These are phyloP conservation scores for Euphorbia pulcherrima DNA, from an alignment of 345 rosid species.

Conservation along the genomic window DNA sequence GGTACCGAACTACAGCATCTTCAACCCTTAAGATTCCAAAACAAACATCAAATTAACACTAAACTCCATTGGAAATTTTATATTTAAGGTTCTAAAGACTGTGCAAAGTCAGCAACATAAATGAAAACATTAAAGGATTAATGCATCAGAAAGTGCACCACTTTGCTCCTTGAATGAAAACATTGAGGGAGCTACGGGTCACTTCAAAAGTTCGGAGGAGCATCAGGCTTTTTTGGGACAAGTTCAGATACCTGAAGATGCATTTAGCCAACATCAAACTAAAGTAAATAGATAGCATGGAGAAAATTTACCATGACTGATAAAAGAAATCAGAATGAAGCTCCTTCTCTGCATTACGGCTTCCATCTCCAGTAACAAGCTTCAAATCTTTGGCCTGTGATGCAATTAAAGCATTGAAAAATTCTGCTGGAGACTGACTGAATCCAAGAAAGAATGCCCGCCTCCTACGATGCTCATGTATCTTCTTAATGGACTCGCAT, in stretches of 20 bases:
- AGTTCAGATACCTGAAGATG: no score
- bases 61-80: no score
- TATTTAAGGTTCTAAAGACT: no score
- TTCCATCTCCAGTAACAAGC: conserved; percentile 48
- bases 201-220: no score
- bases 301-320: conserved; percentile 43
- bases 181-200: no score
- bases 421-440: conserved; percentile 58
- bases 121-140: no score
- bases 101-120: not conserved
- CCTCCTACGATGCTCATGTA: conserved; percentile 46
- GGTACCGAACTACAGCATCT: conserved; percentile 51
- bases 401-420: conserved; percentile 44
- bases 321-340: conserved; percentile 40
- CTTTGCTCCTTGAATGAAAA: no score
- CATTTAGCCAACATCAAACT: no score
- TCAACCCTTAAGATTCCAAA: conserved; percentile 38
- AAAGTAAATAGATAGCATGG: not conserved
- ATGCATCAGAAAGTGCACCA: no score
- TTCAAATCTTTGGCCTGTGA: conserved; percentile 60
- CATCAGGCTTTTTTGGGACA: no score
- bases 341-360: conserved; percentile 37
- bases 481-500: conserved; percentile 41
- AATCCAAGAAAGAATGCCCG: conserved; percentile 56
- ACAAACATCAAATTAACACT: not conserved